A percentile compares a stretch with the other conserved stretches of the same genome.
These are phyloP conservation scores for Linaria vulgaris DNA, from an alignment of 257 asterid species.

Conservation along the genomic window DNA sequence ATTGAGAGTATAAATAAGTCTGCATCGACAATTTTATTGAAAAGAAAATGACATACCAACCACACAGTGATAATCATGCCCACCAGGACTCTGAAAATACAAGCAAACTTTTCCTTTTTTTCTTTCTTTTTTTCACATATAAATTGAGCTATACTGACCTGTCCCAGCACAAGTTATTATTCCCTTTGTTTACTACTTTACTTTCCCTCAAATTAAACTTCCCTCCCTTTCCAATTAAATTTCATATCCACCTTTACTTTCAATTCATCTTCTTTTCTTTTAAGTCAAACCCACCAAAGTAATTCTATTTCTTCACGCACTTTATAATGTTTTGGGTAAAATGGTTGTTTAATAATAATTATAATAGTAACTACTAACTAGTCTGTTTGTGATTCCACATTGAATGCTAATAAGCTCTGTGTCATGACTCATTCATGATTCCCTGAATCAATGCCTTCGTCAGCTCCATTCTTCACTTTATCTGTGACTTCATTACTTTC, in stretches of 20 bases:
- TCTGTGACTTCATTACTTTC: constrained; percentile 32
- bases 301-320: too few species aligned
- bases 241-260: constrained; percentile 27
- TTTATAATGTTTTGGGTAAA: too few species aligned
- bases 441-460: constrained; percentile 7
- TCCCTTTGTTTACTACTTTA: constrained; percentile 32
- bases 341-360: constrained; percentile 11
- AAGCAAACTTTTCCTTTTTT: constrained; percentile 41
- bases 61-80: background rate
- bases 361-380: constrained; percentile 9
- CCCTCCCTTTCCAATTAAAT: constrained; percentile 62
- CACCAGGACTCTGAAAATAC: constrained; percentile 34
- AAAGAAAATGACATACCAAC: too few species aligned
- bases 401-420: constrained; percentile 44
- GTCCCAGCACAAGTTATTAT: constrained; percentile 21
- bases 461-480: background rate
- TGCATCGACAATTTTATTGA: too few species aligned
- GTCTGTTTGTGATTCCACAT: too few species aligned
- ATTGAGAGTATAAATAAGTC: too few species aligned
- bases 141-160: constrained; percentile 25
- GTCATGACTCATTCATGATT: constrained; percentile 50
- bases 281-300: constrained; percentile 16
- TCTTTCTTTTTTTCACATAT: constrained; percentile 28
- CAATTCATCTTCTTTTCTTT: constrained; percentile 26
- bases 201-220: constrained; percentile 71